phyloP scores from a whole-genome alignment of 164 flowering plant species.

The grape (Vitis vinifera) region DNA sequence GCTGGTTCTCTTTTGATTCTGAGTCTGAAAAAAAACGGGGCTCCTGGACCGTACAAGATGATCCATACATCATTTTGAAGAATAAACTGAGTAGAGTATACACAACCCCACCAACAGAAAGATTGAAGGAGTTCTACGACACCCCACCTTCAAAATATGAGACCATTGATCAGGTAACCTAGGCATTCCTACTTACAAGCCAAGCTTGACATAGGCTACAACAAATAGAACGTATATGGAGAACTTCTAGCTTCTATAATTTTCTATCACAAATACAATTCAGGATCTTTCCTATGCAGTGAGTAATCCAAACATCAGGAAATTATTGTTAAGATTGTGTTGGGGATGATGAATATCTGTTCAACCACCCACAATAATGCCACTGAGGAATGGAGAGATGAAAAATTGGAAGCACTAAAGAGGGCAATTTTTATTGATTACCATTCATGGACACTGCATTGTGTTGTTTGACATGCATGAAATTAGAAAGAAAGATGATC shows the following conservation, averaged over 20 bases:
- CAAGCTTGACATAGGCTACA: not conserved
- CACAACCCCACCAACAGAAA: constrained; percentile 69
- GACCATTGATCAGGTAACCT: constrained; percentile 76
- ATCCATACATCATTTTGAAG: constrained; percentile 49
- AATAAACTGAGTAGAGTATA: constrained; percentile 77
- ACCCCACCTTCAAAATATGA: constrained; percentile 85
- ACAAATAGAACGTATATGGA: not conserved
- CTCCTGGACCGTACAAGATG: constrained; percentile 67
- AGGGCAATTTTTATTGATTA: too few relatives aligned
- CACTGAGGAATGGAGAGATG: too few relatives aligned
- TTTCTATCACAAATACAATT: not conserved
- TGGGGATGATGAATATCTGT: too few relatives aligned
- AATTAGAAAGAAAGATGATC: too few relatives aligned
- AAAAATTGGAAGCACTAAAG: too few relatives aligned
- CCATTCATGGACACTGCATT: too few relatives aligned
- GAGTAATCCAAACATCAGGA: too few relatives aligned
- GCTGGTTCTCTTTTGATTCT: constrained; percentile 60
- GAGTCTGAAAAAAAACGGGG: constrained; percentile 54
- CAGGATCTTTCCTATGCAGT: too few relatives aligned
- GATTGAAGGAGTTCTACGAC: constrained; percentile 55
- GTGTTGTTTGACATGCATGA: too few relatives aligned
- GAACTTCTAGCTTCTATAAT: not conserved
- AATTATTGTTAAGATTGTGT: too few relatives aligned
- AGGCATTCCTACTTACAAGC: not conserved
- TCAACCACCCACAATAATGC: too few relatives aligned